These are phyloP conservation scores for Sicyos baderoa DNA, from an alignment of 306 rosid species.

Conservation along the genomic window DNA sequence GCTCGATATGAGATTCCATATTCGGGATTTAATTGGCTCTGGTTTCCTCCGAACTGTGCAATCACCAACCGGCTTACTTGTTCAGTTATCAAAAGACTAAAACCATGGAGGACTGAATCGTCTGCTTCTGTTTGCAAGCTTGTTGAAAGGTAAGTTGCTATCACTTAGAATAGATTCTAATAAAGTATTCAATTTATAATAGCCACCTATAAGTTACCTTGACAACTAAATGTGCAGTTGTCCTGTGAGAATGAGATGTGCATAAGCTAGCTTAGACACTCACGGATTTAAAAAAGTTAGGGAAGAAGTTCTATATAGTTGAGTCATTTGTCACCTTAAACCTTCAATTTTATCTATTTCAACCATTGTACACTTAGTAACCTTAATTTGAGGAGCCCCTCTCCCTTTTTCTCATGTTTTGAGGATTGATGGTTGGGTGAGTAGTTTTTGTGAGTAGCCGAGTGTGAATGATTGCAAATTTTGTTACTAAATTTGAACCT, in stretches of 20 bases:
- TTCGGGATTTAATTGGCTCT: constrained; percentile 84
- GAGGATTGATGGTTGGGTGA: neutral
- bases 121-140: neutral
- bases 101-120: constrained; percentile 4
- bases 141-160: neutral
- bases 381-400: neutral
- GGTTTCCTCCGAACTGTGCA: constrained; percentile 58
- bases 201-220: too few relatives aligned
- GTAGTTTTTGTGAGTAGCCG: neutral
- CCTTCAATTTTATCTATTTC: neutral
- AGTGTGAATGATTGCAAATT: neutral
- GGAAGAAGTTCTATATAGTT: neutral
- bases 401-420: neutral
- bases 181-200: neutral
- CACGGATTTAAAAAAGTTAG: neutral
- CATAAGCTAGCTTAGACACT: too few relatives aligned
- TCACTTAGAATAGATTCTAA: neutral
- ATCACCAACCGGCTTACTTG: constrained; percentile 62
- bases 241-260: too few relatives aligned
- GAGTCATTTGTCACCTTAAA: neutral
- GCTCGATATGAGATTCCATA: constrained; percentile 77
- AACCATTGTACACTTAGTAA: neutral
- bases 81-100: constrained; percentile 46
- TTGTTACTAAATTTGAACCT: neutral
- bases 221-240: too few relatives aligned